Percentiles rank a stretch among this genome's conserved stretches.
Evolutionary conservation across 2,329 filamentous ascomycete genomes (phyloP).

Genomic region (Exophiala spinifera): DNA sequence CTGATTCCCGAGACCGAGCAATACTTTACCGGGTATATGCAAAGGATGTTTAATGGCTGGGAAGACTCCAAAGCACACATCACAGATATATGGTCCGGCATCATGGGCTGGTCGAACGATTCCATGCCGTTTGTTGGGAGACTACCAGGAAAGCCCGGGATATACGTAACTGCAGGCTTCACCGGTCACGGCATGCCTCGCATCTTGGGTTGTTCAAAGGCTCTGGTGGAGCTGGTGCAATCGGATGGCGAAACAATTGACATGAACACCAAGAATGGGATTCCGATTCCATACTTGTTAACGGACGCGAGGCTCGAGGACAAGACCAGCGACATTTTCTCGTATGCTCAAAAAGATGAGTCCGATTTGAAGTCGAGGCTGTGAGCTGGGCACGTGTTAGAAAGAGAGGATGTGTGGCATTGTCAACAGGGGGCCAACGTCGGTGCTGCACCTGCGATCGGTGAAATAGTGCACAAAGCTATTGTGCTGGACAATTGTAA

Average conservation of each 20-base stretch:
- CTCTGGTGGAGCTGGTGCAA: neutral
- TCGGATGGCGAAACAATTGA: neutral
- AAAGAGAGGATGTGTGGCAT: no score
- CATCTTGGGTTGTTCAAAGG: constrained; percentile 50
- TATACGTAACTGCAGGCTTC: constrained; percentile 60
- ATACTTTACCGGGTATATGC: constrained; percentile 41
- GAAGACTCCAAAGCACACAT: constrained; percentile 38
- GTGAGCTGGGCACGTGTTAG: neutral
- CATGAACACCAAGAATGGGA: neutral
- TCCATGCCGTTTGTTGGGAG: constrained; percentile 53
- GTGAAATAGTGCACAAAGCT: no score
- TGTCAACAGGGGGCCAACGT: no score
- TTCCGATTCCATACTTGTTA: neutral
- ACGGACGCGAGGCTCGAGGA: neutral
- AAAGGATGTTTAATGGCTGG: constrained; percentile 38
- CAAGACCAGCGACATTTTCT: neutral
- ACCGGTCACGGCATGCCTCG: constrained; percentile 67
- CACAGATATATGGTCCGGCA: constrained; percentile 42
- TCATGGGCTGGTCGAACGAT: constrained; percentile 54
- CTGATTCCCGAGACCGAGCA: constrained; percentile 36
- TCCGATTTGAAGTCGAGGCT: neutral
- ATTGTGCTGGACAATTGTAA: no score
- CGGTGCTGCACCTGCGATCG: no score
- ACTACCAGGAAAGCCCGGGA: constrained; percentile 42
- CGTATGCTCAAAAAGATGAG: neutral